Conservation (phyloP, 169 alveolate genomes). For the Cryptosporidium meleagridis region DNA sequence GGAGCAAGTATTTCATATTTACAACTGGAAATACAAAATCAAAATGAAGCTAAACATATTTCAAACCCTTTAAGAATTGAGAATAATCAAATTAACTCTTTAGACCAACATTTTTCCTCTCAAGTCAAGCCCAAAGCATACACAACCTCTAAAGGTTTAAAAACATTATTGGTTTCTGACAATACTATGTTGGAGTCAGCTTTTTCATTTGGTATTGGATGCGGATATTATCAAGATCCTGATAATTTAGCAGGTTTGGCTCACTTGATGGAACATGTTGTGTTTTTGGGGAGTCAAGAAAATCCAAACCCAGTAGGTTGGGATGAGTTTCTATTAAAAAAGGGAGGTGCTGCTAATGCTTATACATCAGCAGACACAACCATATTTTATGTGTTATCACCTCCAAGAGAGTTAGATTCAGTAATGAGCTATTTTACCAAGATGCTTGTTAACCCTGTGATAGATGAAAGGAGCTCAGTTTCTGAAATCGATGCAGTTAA, state of each 20-base stretch:
- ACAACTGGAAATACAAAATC: not conserved
- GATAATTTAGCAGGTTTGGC: slow-evolving; percentile 58
- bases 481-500: slow-evolving; percentile 70
- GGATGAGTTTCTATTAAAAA: slow-evolving; percentile 64
- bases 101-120: slow-evolving; percentile 25
- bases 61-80: not conserved
- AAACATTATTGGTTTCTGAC: slow-evolving; percentile 32
- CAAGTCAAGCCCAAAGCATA: not conserved
- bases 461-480: slow-evolving; percentile 50
- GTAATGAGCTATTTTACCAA: slow-evolving; percentile 28
- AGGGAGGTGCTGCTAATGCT: slow-evolving; percentile 66
- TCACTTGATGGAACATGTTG: slow-evolving; percentile 70
- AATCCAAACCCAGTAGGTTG: slow-evolving; percentile 63
- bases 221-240: slow-evolving; percentile 73
- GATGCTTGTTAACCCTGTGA: slow-evolving; percentile 33
- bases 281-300: slow-evolving; percentile 64
- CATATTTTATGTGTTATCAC: slow-evolving; percentile 26
- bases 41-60: not conserved
- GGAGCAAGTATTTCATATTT: not conserved
- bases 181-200: slow-evolving; percentile 48
- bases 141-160: slow-evolving; percentile 54
- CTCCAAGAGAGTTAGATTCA: slow-evolving; percentile 30
- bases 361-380: slow-evolving; percentile 55
- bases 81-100: not conserved
- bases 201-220: slow-evolving; percentile 60